Evolutionary conservation across 2,329 filamentous ascomycete genomes (phyloP).

Genomic region (Exophiala aquamarina): DNA sequence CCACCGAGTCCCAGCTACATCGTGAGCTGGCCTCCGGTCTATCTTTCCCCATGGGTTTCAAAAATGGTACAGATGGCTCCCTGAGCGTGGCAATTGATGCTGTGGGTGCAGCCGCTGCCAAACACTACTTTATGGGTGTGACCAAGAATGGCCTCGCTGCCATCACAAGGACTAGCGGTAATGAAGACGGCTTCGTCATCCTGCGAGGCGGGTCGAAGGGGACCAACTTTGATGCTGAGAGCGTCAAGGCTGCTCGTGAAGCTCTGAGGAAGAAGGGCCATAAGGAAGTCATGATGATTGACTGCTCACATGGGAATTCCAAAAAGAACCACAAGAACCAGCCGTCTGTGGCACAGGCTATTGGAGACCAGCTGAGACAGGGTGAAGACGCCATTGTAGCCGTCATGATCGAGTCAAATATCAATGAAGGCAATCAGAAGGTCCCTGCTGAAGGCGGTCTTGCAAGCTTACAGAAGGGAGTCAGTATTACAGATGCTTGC

Average conservation of each 20-base stretch:
- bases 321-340: conserved; percentile 97
- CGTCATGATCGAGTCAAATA: conserved; percentile 98
- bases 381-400: conserved; percentile 90
- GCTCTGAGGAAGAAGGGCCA: conserved; percentile 74
- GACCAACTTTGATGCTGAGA: conserved; percentile 87
- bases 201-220: conserved; percentile 88
- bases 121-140: conserved; percentile 95
- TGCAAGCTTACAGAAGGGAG: conserved; percentile 80
- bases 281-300: conserved; percentile 83
- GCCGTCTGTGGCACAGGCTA: conserved; percentile 79
- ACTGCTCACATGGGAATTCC: conserved; percentile 97
- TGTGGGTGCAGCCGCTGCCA: conserved; percentile 86
- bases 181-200: conserved; percentile 97
- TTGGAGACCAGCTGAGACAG: conserved; percentile 80
- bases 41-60: conserved; percentile 98
- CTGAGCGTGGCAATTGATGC: conserved; percentile 90
- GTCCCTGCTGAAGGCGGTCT: conserved; percentile 78
- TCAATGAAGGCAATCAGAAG: conserved; percentile 92
- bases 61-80: conserved; percentile 95
- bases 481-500: conserved; percentile 96
- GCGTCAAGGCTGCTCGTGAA: conserved; percentile 79
- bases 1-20: conserved; percentile 93
- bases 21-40: conserved; percentile 90
- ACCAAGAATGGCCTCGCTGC: conserved; percentile 95
- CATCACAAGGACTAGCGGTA: conserved; percentile 90